These are phyloP conservation scores for Hemerocallis citrina DNA, from an alignment of 106 monocot genomes.

Conservation along the genomic window DNA sequence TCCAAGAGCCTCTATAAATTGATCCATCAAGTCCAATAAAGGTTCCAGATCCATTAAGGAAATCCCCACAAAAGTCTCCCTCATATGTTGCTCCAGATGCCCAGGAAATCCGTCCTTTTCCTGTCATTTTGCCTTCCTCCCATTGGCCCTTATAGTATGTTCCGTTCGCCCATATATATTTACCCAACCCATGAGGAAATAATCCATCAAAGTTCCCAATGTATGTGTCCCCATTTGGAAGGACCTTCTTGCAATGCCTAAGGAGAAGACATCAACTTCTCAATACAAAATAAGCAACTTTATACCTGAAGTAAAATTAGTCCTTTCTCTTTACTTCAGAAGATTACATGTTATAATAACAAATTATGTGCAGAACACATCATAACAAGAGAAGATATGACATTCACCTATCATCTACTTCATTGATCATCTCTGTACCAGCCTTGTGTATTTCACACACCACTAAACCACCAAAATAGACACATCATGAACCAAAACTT, in stretches of 20 bases:
- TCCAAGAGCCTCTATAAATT: constrained; percentile 70
- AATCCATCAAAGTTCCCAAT: constrained; percentile 45
- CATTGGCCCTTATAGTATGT: constrained; percentile 71
- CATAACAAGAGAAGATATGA: not conserved
- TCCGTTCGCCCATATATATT: constrained; percentile 71
- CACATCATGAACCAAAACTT: not conserved
- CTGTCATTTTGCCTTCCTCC: constrained; percentile 66
- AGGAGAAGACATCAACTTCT: constrained; percentile 9
- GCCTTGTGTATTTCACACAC: constrained; percentile 3
- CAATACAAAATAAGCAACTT: not conserved
- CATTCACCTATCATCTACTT: constrained; percentile 20
- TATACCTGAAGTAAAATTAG: not conserved
- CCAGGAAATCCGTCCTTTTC: constrained; percentile 59
- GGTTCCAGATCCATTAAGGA: constrained; percentile 73
- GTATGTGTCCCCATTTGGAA: constrained; percentile 79
- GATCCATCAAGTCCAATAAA: constrained; percentile 53
- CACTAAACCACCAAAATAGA: not conserved
- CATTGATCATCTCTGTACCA: constrained; percentile 18
- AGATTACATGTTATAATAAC: not conserved
- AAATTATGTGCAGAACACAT: not conserved
- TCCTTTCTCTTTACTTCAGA: too few relatives aligned
- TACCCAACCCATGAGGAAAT: constrained; percentile 75
- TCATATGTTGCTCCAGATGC: constrained; percentile 72
- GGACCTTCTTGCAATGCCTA: constrained; percentile 34
- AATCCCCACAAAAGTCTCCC: constrained; percentile 78